These are phyloP conservation scores for Stellera chamaejasme DNA, from an alignment of 345 rosid species.

Conservation along the genomic window DNA sequence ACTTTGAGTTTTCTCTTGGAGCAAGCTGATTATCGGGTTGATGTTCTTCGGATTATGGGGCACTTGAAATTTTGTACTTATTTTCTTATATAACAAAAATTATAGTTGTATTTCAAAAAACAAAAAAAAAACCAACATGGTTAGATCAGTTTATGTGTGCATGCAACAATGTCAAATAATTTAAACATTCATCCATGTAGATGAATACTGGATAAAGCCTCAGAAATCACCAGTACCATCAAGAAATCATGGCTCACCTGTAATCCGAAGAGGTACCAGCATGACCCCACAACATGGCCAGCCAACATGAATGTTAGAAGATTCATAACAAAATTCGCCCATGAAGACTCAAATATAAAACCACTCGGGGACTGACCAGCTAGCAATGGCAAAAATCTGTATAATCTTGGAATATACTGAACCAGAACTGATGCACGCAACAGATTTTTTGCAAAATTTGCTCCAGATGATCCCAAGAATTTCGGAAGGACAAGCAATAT, in stretches of 20 bases:
- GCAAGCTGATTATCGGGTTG: too few species aligned
- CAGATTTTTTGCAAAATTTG: slow-evolving; percentile 61
- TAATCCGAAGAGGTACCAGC: slow-evolving; percentile 85
- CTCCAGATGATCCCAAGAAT: slow-evolving; percentile 31
- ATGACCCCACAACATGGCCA: slow-evolving; percentile 73
- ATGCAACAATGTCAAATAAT: not conserved
- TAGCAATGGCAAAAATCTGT: slow-evolving; percentile 58
- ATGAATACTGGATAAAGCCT: not conserved
- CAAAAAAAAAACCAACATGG: too few species aligned
- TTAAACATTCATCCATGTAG: too few species aligned
- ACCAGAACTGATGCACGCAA: slow-evolving; percentile 50
- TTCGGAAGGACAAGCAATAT: slow-evolving; percentile 38
- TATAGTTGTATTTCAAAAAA: too few species aligned
- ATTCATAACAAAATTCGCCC: slow-evolving; percentile 81
- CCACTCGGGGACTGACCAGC: slow-evolving; percentile 70
- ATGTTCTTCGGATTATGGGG: too few species aligned
- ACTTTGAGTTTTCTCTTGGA: too few species aligned
- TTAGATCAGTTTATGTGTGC: too few species aligned
- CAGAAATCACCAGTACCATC: not conserved
- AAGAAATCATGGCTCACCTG: slow-evolving; percentile 38
- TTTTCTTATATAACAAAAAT: too few species aligned
- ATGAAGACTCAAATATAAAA: slow-evolving; percentile 80
- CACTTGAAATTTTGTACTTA: too few species aligned
- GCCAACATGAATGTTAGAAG: slow-evolving; percentile 65
- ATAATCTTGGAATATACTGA: slow-evolving; percentile 71